Evolutionary conservation across 2,329 filamentous ascomycete genomes (phyloP).

Genomic region (Pestalotiopsis sp.): DNA sequence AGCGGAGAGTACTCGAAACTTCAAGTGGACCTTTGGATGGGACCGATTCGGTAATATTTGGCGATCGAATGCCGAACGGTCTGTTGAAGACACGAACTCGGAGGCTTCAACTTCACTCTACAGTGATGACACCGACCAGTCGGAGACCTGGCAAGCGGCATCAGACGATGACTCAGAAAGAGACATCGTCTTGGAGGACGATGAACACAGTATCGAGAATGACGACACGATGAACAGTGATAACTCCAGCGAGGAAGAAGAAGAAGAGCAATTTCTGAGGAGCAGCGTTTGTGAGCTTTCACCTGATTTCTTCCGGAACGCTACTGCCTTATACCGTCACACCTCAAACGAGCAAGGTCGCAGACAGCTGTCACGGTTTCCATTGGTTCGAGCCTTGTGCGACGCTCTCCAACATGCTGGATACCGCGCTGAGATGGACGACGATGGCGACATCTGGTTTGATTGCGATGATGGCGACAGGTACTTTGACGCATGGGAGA

Average conservation of each 20-base stretch:
- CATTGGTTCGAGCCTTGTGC: background rate
- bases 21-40: background rate
- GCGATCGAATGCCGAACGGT: too few relatives aligned
- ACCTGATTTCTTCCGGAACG: background rate
- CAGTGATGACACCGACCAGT: too few relatives aligned
- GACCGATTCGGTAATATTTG: too few relatives aligned
- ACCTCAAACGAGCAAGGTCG: background rate
- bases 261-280: too few relatives aligned
- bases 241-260: too few relatives aligned
- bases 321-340: background rate
- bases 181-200: too few relatives aligned
- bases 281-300: background rate
- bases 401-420: background rate
- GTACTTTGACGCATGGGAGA: background rate
- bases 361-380: background rate
- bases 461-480: conserved; percentile 7
- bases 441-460: background rate
- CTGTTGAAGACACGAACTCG: too few relatives aligned
- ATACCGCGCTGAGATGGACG: conserved; percentile 6
- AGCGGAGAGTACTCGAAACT: background rate
- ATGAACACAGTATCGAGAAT: too few relatives aligned
- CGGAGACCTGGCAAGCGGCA: too few relatives aligned
- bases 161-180: too few relatives aligned
- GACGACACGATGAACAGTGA: too few relatives aligned
- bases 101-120: too few relatives aligned